Percentiles rank a stretch among this genome's conserved stretches.
These are phyloP conservation scores for Aquilaria sinensis DNA, from an alignment of 345 rosid genomes.

Conservation along the genomic window DNA sequence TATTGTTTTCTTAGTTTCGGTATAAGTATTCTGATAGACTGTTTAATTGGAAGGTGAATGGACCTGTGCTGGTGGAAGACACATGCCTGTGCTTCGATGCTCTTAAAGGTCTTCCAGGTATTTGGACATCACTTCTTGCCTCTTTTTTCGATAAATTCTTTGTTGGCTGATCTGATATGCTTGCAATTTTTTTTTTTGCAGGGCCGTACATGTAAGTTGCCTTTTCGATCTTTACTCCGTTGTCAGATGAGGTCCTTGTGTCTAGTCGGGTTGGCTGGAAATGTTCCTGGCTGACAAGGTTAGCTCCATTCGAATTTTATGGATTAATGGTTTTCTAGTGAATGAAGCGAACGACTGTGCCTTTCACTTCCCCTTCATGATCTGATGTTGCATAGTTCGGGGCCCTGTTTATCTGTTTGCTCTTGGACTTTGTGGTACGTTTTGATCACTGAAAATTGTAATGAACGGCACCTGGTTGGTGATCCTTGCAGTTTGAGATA, in stretches of 20 bases:
- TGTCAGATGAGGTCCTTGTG: not conserved
- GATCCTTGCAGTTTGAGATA: no score
- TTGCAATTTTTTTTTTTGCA: conserved; percentile 30
- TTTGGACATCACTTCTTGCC: not conserved
- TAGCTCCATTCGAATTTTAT: not conserved
- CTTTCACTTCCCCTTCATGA: no score
- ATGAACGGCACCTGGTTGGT: no score
- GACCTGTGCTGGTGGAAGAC: conserved; percentile 94
- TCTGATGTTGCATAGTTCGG: no score
- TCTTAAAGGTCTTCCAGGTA: conserved; percentile 96
- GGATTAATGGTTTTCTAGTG: no score
- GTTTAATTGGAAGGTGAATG: conserved; percentile 54
- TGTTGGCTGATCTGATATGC: not conserved
- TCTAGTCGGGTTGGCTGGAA: conserved; percentile 1
- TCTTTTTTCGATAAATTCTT: not conserved
- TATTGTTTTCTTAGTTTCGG: not conserved
- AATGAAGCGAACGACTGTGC: no score
- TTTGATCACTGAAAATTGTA: no score
- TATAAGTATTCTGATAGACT: not conserved
- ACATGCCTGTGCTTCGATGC: conserved; percentile 96
- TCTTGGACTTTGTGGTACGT: no score
- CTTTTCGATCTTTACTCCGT: conserved; percentile 10
- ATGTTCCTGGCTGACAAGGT: not conserved
- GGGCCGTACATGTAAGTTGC: conserved; percentile 94
- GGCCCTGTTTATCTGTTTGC: no score